Conservation (phyloP, 2,329 filamentous ascomycete genomes). For the Colletotrichum sp. region DNA sequence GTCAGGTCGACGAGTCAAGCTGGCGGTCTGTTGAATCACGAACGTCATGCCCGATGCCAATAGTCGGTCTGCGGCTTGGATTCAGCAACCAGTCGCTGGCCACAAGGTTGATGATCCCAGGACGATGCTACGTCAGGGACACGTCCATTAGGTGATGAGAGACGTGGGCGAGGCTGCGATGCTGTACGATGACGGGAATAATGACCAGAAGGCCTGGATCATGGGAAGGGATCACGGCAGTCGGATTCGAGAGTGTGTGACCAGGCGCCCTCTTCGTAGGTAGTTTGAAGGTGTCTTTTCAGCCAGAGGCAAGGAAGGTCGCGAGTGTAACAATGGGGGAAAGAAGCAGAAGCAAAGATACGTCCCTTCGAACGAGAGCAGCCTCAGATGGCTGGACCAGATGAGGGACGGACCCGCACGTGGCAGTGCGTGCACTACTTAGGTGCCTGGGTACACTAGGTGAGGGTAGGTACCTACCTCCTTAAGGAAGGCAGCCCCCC, state of each 20-base stretch:
- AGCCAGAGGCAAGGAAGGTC: neutral
- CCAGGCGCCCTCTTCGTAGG: neutral
- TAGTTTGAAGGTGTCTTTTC: neutral
- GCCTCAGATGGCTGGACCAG: conserved; percentile 6
- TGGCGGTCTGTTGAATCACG: neutral
- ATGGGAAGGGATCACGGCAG: neutral
- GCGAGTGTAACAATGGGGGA: neutral
- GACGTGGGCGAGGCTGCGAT: neutral
- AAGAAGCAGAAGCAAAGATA: neutral
- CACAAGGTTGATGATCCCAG: neutral
- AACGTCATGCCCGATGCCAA: neutral
- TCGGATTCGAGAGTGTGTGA: neutral
- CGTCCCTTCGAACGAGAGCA: neutral
- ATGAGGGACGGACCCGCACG: conserved; percentile 13
- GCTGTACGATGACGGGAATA: neutral
- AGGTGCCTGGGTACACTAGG: neutral
- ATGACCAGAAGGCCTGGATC: neutral
- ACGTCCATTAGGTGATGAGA: neutral
- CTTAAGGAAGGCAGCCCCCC: neutral
- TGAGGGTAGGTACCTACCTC: neutral
- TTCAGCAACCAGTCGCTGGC: neutral
- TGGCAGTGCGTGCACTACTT: conserved; percentile 2
- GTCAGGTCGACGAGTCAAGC: neutral
- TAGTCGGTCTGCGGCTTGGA: neutral
- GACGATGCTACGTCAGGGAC: neutral